phyloP scores from a whole-genome alignment of 2,329 filamentous ascomycete genomes.

The Epicoccum nigrum region DNA sequence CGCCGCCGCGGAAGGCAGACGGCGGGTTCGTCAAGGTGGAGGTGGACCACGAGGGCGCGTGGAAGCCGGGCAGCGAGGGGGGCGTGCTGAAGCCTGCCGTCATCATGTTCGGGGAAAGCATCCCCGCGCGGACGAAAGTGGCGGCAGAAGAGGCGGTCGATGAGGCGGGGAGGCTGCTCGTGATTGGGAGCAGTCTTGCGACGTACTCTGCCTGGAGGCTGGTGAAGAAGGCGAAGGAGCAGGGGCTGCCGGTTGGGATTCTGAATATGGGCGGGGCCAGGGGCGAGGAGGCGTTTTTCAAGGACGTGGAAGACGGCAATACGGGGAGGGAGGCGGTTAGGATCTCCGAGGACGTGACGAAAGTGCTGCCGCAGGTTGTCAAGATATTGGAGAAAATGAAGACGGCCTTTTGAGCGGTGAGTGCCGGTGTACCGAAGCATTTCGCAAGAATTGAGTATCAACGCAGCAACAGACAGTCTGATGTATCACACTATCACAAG shows the following conservation, averaged over 20 bases:
- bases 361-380: conserved; percentile 42
- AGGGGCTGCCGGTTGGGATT: conserved; percentile 83
- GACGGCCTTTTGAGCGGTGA: no score
- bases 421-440: no score
- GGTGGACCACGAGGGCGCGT: conserved; percentile 81
- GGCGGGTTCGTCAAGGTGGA: conserved; percentile 60
- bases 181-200: conserved; percentile 88
- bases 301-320: conserved; percentile 56
- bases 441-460: no score
- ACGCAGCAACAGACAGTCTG: no score
- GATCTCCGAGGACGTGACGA: conserved; percentile 49
- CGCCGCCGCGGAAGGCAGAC: conserved; percentile 66
- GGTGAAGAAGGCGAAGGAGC: conserved; percentile 80
- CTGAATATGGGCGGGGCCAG: conserved; percentile 86
- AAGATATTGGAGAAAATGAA: conserved; percentile 30
- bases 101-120: conserved; percentile 95
- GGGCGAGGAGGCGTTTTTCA: conserved; percentile 76
- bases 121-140: conserved; percentile 70
- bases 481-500: no score
- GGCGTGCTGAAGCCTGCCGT: conserved; percentile 92
- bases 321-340: conserved; percentile 49
- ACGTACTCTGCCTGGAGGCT: conserved; percentile 95
- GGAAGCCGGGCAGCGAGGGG: conserved; percentile 58
- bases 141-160: conserved; percentile 83
- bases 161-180: conserved; percentile 70